These are phyloP conservation scores for Euphorbia schlechtendalii DNA, from an alignment of 441 rosid genomes.

Conservation along the genomic window DNA sequence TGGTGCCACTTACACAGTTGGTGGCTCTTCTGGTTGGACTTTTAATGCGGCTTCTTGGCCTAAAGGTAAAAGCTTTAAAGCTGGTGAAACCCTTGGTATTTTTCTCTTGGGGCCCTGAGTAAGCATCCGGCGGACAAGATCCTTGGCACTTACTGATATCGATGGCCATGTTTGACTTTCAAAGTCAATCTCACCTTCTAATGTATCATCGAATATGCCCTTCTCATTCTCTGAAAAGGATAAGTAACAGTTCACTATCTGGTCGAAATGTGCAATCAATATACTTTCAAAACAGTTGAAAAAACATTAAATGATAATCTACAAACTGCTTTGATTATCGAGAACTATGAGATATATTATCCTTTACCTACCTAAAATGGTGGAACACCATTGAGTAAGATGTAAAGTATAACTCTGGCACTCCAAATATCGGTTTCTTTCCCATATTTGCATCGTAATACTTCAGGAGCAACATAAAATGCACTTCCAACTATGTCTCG, in stretches of 20 bases:
- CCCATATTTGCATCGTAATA: no score
- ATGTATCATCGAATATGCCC: no score
- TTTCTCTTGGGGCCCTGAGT: no score
- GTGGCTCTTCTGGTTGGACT: slow-evolving; percentile 48
- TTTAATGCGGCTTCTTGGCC: slow-evolving; percentile 47
- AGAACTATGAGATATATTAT: no score
- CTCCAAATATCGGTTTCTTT: no score
- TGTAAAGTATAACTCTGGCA: no score
- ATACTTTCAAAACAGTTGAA: not conserved
- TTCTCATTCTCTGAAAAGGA: no score
- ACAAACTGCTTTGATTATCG: no score
- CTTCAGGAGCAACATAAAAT: no score
- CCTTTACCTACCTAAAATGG: slow-evolving; percentile 87
- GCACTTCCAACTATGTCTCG: no score
- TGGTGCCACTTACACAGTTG: slow-evolving; percentile 46
- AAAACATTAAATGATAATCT: no score
- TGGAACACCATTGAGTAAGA: no score
- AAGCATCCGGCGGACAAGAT: slow-evolving; percentile 72
- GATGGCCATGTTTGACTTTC: slow-evolving; percentile 69
- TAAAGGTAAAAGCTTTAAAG: slow-evolving; percentile 48
- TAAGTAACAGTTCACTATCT: slow-evolving; percentile 29
- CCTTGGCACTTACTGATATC: slow-evolving; percentile 73
- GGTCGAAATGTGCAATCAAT: not conserved
- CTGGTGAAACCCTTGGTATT: slow-evolving; percentile 51
- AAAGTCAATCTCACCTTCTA: slow-evolving; percentile 68